Base-by-base conservation (phyloP, 148 eudicot species). In the Nepenthes gracilis region DNA sequence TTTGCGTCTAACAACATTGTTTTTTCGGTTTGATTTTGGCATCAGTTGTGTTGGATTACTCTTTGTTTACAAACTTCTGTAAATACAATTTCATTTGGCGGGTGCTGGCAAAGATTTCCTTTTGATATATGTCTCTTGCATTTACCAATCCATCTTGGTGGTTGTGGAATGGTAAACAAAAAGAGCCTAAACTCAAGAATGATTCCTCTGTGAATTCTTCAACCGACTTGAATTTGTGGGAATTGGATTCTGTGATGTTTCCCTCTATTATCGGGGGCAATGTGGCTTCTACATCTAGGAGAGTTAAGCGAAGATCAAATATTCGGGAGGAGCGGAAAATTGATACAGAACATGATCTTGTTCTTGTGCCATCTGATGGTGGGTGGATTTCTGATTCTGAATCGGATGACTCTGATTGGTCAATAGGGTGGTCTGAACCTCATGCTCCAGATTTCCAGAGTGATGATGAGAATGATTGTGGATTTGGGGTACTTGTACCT, bases 381-480 rank as follows among this genome's bases (percentile, higher is more conserved):
- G 77, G 67, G 6, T 79, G 83, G 64, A 64, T 79, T 54, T 75
- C 83, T 7, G 83, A 77, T 36, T 79, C 83, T 11, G 83, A 79
- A 9, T 75, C 77, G 5, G 83, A 79, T 63, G 80, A 62, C 55
- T 75, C 80, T 0, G 83, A 79, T 61, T 79, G 79, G 80, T 79
- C 83, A 15, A 61, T 75, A 59, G 83, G 83, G 55, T 79, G 83
- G 83, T 70, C 77, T 60, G 83, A 79, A 63, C 77, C 83, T 58
- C 80, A 75, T 73, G 83, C 70, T 12, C 45, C 70, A 58, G 83
- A 57, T 5, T 79, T 79, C 59, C 75, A 70, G 35, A 75, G 77
- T 48, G 73, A 69, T 70, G 73, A 61, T 58, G 77, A 75, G 36
- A 61, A 49, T 35, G 80, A 79, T 60, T 75, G 73, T 54, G 73